Evolutionary conservation across 2,329 filamentous ascomycete genomes (phyloP), one percentile per base, ranked within the genome.

Genomic region (Penicillium rolfsii): DNA sequence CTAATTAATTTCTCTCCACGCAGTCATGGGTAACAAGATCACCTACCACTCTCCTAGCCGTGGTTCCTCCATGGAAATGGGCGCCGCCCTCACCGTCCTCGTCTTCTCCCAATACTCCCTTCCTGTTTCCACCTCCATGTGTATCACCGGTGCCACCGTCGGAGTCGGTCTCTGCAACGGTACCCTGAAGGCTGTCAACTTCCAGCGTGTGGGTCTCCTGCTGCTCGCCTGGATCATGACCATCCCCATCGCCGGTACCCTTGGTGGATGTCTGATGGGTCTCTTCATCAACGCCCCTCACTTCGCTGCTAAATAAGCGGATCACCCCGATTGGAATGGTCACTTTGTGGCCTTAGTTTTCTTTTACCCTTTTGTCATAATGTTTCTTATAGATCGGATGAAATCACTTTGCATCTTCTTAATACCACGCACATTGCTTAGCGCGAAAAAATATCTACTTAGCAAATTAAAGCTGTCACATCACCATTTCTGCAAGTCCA

Each of bases 11-110:
- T 35, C 19, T 40, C 62, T 70, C 58, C n/a, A 38, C 9, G 64
- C 66, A 87, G 87, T 90, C 76, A 91, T 92, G 89, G 90, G 90
- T 56, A 93, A 92, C 83, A 90, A 90, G 77, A 87, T 91, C 74
- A 91, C 89, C 60, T 89, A 89, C 76, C 88, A 90, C 75, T 85
- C 83, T 3, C 84, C 84, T 4, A 81, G 76, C 65, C 73, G 83
- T 69, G 83, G 76, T 55, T 90, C 80, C 68, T 91, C 88, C 54
- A 93, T 93, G 89, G 90, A 93, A 74, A 85, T 93, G 84, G 90
- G 90, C 50, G 89, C 90, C 48, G 89, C 90, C 67, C 86, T 93
- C 67, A 92, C 90, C 9, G 86, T 92, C 62, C 84, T 92, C 26
- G 77, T 93, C 73, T 91, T 91, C 81, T 91, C 89, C 0, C 89